These are phyloP conservation scores for Barbarea vulgaris DNA, from an alignment of 345 rosid species.

Conservation along the genomic window DNA sequence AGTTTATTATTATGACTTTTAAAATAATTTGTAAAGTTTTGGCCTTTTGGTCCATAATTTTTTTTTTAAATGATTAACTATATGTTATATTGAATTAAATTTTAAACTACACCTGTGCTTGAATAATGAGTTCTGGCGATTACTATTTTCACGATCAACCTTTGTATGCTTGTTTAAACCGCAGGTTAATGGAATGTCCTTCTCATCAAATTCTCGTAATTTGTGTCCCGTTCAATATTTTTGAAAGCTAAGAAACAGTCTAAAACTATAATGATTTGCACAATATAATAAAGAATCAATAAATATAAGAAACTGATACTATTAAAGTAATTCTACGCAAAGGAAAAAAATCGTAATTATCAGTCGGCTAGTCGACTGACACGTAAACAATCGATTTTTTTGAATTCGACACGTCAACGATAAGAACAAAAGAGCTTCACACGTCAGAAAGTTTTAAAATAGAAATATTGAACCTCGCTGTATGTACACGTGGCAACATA, in stretches of 20 bases:
- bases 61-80: neutral
- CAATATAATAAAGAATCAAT: neutral
- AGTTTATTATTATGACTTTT: no score
- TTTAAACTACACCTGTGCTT: neutral
- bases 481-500: slow-evolving; percentile 10
- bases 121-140: neutral
- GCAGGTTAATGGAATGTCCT: neutral
- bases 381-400: neutral
- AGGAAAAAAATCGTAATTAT: neutral
- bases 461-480: slow-evolving; percentile 13
- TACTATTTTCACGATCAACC: neutral
- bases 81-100: no score
- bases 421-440: neutral
- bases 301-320: neutral
- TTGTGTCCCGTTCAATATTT: neutral
- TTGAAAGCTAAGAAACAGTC: neutral
- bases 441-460: neutral
- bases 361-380: slow-evolving; percentile 15
- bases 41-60: neutral
- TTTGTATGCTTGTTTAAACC: neutral
- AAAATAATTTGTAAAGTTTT: no score
- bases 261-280: neutral
- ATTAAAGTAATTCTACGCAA: neutral
- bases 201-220: neutral
- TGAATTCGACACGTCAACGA: neutral